Evolutionary conservation across 1,139 yeast species (phyloP).

Genomic region (Zhuliangozyma blackwelliae): DNA sequence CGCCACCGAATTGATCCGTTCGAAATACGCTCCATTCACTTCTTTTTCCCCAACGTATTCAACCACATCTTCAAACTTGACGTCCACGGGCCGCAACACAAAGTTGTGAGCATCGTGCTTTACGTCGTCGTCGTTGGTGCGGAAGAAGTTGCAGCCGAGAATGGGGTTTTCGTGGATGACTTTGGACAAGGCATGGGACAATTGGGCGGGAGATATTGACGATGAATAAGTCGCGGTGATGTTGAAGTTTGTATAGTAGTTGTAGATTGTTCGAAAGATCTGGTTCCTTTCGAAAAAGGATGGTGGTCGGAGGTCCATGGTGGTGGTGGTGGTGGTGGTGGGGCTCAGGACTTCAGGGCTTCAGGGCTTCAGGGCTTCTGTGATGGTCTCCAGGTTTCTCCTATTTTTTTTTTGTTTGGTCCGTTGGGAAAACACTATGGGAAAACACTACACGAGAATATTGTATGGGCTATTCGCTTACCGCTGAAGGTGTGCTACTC

Average conservation of each 20-base stretch:
- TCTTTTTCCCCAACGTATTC: slow-evolving; percentile 9
- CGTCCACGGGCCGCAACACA: slow-evolving; percentile 16
- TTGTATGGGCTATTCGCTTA: too few relatives aligned
- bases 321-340: background rate
- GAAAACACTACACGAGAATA: too few relatives aligned
- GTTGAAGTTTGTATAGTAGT: slow-evolving; percentile 26
- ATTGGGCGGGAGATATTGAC: slow-evolving; percentile 11
- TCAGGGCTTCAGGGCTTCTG: too few relatives aligned
- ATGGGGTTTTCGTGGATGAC: slow-evolving; percentile 19
- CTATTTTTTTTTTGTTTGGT: slow-evolving; percentile 17
- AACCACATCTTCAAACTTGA: slow-evolving; percentile 25
- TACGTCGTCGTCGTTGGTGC: slow-evolving; percentile 10
- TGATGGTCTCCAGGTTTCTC: too few relatives aligned
- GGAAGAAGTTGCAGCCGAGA: slow-evolving; percentile 18
- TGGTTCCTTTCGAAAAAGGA: slow-evolving; percentile 21
- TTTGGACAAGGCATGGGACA: slow-evolving; percentile 23
- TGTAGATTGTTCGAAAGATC: slow-evolving; percentile 20
- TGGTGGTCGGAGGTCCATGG: slow-evolving; percentile 5
- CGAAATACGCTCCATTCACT: slow-evolving; percentile 14
- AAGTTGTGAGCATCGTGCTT: slow-evolving; percentile 13
- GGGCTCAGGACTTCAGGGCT: too few relatives aligned
- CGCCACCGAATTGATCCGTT: slow-evolving; percentile 12
- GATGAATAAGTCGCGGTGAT: slow-evolving; percentile 22
- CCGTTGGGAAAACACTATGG: too few relatives aligned
- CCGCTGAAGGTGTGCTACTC: too few relatives aligned